Conservation (phyloP, 1,284 basidiomycete genomes). For the Papiliotrema terrestris region DNA sequence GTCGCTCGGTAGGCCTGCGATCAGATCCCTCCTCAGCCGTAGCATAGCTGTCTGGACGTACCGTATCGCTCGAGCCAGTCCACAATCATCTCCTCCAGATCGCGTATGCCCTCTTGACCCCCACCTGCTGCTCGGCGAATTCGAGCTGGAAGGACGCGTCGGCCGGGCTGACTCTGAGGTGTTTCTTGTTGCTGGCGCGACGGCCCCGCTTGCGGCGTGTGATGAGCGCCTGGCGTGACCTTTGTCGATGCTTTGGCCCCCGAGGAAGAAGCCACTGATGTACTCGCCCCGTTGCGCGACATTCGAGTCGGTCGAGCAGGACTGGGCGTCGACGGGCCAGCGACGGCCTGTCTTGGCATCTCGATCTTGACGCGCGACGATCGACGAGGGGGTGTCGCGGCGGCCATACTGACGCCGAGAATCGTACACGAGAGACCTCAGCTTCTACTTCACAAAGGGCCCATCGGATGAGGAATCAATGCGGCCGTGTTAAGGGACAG, state of each 20-base stretch:
- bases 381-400: not conserved
- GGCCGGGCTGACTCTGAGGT: slow-evolving; percentile 7
- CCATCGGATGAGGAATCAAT: too few relatives aligned
- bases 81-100: slow-evolving; percentile 75
- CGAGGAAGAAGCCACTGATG: too few relatives aligned
- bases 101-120: slow-evolving; percentile 53
- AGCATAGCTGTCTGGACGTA: slow-evolving; percentile 51
- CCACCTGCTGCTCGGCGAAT: slow-evolving; percentile 72
- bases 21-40: too few relatives aligned
- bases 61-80: slow-evolving; percentile 73
- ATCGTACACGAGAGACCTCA: too few relatives aligned
- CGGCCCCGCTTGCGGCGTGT: not conserved
- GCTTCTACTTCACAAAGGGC: too few relatives aligned
- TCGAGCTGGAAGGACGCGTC: slow-evolving; percentile 68
- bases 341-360: not conserved
- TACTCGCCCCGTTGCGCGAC: not conserved
- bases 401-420: too few relatives aligned
- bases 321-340: not conserved
- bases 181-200: not conserved
- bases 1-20: slow-evolving; percentile 64
- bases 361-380: not conserved
- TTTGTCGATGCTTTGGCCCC: too few relatives aligned
- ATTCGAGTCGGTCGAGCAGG: not conserved
- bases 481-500: too few relatives aligned
- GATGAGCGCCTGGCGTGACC: not conserved